Evolutionary conservation across 352 stramenopile genomes (phyloP).

Genomic region (Phytophthora palmivora): DNA sequence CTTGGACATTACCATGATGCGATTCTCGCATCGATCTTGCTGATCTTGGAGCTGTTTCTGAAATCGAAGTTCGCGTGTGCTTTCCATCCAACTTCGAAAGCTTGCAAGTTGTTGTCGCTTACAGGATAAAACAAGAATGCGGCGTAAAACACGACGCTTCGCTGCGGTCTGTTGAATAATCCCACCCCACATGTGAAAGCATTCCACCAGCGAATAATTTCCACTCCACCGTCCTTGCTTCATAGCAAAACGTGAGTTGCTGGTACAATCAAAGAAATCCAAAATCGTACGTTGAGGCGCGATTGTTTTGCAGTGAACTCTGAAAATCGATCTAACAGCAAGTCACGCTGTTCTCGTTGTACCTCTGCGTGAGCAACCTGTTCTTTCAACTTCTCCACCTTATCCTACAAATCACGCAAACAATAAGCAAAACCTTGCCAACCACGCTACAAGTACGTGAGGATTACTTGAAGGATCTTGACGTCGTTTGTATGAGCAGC

Average conservation of each 20-base stretch:
- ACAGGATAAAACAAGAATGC: constrained; percentile 17
- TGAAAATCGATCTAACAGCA: constrained; percentile 44
- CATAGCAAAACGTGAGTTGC: constrained; percentile 7
- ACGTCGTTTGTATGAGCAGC: constrained; percentile 53
- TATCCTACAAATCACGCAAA: constrained; percentile 32
- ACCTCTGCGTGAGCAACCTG: constrained; percentile 13
- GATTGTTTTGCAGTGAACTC: constrained; percentile 32
- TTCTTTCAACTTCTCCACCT: constrained; percentile 53
- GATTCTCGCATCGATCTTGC: constrained; percentile 36
- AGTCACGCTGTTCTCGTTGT: constrained; percentile 7
- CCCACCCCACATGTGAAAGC: constrained; percentile 42
- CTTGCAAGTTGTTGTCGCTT: constrained; percentile 23
- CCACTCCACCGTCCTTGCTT: constrained; percentile 37
- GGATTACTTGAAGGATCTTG: constrained; percentile 48
- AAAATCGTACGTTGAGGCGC: constrained; percentile 28
- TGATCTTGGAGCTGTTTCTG: constrained; percentile 39
- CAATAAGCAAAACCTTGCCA: constrained; percentile 3
- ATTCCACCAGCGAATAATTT: constrained; percentile 25
- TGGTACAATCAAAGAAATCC: background rate
- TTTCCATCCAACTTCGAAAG: constrained; percentile 32
- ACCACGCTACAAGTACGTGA: background rate
- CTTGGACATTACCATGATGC: constrained; percentile 35
- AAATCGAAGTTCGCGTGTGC: background rate
- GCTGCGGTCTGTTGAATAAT: background rate
- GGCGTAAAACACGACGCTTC: constrained; percentile 3